phyloP scores from a whole-genome alignment of 1,284 basidiomycete species.

The Cryptococcus deneoformans region DNA sequence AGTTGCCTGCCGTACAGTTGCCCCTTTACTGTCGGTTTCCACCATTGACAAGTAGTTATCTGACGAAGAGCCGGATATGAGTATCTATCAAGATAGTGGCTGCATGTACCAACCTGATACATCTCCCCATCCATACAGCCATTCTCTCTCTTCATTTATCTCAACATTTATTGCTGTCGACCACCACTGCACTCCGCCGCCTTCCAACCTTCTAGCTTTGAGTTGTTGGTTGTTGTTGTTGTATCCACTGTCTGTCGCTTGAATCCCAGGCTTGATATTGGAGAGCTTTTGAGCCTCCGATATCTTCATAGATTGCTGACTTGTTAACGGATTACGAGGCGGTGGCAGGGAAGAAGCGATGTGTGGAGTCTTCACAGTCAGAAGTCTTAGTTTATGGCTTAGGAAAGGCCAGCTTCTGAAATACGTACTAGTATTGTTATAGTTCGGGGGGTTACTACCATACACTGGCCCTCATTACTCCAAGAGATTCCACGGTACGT shows the following conservation, averaged over 20 bases:
- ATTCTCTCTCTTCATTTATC: conserved; percentile 12
- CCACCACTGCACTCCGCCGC: conserved; percentile 37
- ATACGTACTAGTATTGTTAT: conserved; percentile 9
- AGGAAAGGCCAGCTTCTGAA: not conserved
- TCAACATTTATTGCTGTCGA: conserved; percentile 20
- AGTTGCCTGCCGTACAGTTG: conserved; percentile 22
- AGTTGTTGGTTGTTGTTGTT: not conserved
- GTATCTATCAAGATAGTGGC: too few species aligned
- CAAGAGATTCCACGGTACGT: conserved; percentile 25
- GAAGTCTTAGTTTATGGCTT: not conserved
- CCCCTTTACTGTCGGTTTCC: conserved; percentile 17
- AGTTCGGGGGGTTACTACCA: conserved; percentile 24
- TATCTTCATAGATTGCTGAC: not conserved
- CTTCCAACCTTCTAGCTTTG: conserved; percentile 17
- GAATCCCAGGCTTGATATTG: not conserved
- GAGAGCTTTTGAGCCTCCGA: not conserved
- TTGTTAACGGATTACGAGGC: not conserved
- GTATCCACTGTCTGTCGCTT: not conserved
- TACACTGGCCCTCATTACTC: conserved; percentile 43
- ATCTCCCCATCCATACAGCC: too few species aligned
- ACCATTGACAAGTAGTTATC: too few species aligned
- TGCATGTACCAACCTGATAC: too few species aligned
- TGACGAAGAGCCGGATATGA: too few species aligned
- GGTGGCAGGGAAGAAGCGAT: not conserved
- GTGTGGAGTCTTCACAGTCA: not conserved